A percentile compares a stretch with the other conserved stretches of the same genome.
These are phyloP conservation scores for Manihot esculenta DNA, from an alignment of 441 rosid genomes.

Conservation along the genomic window DNA sequence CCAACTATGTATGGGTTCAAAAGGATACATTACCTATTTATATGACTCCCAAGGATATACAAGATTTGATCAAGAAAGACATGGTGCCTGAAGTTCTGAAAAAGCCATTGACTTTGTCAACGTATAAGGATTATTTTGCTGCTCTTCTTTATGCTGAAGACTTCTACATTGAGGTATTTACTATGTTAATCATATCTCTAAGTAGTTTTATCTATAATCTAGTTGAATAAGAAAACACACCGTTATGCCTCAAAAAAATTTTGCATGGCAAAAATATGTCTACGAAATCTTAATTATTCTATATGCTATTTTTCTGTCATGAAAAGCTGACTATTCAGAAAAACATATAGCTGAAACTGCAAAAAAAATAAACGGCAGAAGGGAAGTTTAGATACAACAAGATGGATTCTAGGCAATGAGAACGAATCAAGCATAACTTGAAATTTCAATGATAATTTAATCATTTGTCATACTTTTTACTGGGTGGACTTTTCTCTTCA, in stretches of 20 bases:
- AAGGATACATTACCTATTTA: conserved; percentile 22
- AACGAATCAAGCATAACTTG: no score
- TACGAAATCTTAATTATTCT: not conserved
- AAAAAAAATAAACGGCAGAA: no score
- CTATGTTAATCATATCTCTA: not conserved
- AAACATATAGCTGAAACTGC: not conserved
- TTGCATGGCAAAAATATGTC: no score
- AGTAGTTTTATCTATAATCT: not conserved
- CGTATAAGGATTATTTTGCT: conserved; percentile 40
- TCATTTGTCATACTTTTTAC: no score
- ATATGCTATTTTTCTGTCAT: not conserved
- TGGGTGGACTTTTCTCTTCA: no score
- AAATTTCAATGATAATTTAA: no score
- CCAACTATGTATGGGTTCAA: not conserved
- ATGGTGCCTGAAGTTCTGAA: conserved; percentile 29
- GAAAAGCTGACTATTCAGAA: not conserved
- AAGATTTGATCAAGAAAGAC: conserved; percentile 29
- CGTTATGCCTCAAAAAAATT: not conserved
- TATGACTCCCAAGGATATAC: conserved; percentile 21
- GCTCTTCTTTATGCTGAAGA: conserved; percentile 45
- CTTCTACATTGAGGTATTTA: conserved; percentile 33
- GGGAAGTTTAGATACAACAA: no score
- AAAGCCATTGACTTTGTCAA: conserved; percentile 27
- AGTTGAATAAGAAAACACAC: not conserved
- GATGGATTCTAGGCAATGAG: no score